A percentile compares a stretch with the other conserved stretches of the same genome.
phyloP scores from a whole-genome alignment of 2,329 filamentous ascomycete species.

The Zasmidium angulare region DNA sequence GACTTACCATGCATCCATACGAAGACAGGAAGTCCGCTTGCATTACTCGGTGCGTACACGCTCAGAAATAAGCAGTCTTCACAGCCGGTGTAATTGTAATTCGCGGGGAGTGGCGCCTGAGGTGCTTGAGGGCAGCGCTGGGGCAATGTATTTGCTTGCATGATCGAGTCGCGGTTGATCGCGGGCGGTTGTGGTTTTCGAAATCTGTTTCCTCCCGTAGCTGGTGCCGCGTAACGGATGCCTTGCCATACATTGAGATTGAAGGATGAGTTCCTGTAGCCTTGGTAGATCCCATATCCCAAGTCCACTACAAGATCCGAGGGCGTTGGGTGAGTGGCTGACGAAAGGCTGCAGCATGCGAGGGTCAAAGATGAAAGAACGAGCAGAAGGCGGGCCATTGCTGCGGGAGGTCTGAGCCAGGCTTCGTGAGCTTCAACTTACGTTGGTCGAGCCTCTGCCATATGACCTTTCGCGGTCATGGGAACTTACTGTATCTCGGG shows the following conservation, averaged over 20 bases:
- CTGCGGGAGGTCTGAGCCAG: no score
- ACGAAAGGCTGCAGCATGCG: no score
- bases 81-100: constrained; percentile 8
- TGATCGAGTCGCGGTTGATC: constrained; percentile 19
- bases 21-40: constrained; percentile 38
- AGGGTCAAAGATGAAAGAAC: no score
- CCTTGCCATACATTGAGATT: constrained; percentile 5
- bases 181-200: constrained; percentile 26
- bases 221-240: constrained; percentile 27
- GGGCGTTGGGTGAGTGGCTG: no score
- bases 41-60: constrained; percentile 31
- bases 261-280: constrained; percentile 1
- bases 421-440: no score
- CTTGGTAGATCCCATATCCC: constrained; percentile 27
- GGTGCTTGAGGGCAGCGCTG: constrained; percentile 20
- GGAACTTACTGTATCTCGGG: no score
- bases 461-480: no score
- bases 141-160: constrained; percentile 17
- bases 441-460: no score
- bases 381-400: no score
- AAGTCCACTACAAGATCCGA: constrained; percentile 18
- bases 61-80: constrained; percentile 40
- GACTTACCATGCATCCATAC: constrained; percentile 21
- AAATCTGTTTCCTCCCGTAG: constrained; percentile 24
- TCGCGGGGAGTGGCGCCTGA: neutral